Evolutionary conservation across 441 rosid species (phyloP), one percentile per base, ranked within the genome.

Genomic region (Adansonia madagascariensis): DNA sequence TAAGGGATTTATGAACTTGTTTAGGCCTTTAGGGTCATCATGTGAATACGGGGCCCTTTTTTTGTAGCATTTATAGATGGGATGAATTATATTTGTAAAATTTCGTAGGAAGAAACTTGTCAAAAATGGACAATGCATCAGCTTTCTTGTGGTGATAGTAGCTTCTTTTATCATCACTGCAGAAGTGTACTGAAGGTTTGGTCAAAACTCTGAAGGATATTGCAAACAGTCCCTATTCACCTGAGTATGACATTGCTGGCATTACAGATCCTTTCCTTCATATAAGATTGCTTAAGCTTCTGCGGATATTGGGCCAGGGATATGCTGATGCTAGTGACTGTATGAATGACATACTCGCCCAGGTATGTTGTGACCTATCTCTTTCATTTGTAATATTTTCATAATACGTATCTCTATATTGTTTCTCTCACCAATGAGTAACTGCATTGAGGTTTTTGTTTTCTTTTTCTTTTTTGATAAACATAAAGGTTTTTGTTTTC

Each of bases 331-430:
- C 97, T 61, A 97, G 99, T 86, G 99, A 94, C 79, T 65, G 85
- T 82, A 97, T 97, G 98, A 97, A 93, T 82, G 99, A 97, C 86
- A 93, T 97, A 80, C 98, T 97, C 80, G 99, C 99, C 39, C 99
- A 97, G 98, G 98, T 94, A 57, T 74, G 87, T 85, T 78, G 15
- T 24, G 74, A 22, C 24, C 43, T 77, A 50, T 49, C 41, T 22
- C 39, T 49, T 24, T 22, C 17, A 76, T 43, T 66, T 41, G 3
- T 61, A 14, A 22, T 60, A 50, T 75, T 8, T 53, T 66, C 35
- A 24, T n/a, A 12, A 59, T 55, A 12, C n/a, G 2, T 41, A 2
- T 72, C 20, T 66, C 27, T 31, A 20, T 57, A 15, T 73, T 49
- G 57, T 31, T 24, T 46, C 6, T 41, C 15, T 44, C 59, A 17